Evolutionary conservation across 2,329 filamentous ascomycete genomes (phyloP).

Genomic region (Paraconiothyrium sp.): DNA sequence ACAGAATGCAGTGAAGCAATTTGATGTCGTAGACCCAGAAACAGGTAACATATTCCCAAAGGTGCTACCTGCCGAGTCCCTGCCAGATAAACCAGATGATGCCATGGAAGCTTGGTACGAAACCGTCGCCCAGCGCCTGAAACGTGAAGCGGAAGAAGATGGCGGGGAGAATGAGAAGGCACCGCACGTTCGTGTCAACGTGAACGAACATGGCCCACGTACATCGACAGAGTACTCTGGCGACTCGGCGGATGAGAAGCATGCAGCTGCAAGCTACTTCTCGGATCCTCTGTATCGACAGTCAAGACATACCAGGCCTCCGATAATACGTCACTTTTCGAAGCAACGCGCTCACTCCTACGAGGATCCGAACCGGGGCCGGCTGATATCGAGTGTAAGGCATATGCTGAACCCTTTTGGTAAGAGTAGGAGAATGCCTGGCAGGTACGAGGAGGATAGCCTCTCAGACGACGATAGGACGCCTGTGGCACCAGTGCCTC

Average conservation of each 20-base stretch:
- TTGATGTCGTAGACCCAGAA: constrained; percentile 77
- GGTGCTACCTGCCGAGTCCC: constrained; percentile 71
- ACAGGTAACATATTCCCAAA: constrained; percentile 68
- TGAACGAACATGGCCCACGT: constrained; percentile 38
- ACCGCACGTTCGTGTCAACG: constrained; percentile 26
- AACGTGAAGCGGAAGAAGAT: constrained; percentile 65
- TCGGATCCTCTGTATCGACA: constrained; percentile 60
- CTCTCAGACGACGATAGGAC: constrained; percentile 40
- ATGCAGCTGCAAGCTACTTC: constrained; percentile 59
- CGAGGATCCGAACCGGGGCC: constrained; percentile 38
- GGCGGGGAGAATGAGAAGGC: constrained; percentile 25
- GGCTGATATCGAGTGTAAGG: constrained; percentile 41
- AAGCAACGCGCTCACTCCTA: constrained; percentile 35
- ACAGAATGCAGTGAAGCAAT: constrained; percentile 80
- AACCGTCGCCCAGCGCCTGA: constrained; percentile 74
- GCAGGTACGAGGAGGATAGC: constrained; percentile 39
- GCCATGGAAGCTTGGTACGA: constrained; percentile 91
- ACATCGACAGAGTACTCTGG: constrained; percentile 47
- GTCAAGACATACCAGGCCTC: constrained; percentile 51
- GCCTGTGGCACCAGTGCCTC: constrained; percentile 36
- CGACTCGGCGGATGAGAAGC: constrained; percentile 54
- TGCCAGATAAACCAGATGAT: constrained; percentile 76
- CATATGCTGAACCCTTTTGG: constrained; percentile 49
- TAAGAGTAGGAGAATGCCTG: constrained; percentile 34
- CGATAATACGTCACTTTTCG: constrained; percentile 53